Evolutionary conservation across 495 filamentous ascomycete genomes (phyloP), one percentile per base, ranked within the genome.

Genomic region (Lasiosphaeria hispida): DNA sequence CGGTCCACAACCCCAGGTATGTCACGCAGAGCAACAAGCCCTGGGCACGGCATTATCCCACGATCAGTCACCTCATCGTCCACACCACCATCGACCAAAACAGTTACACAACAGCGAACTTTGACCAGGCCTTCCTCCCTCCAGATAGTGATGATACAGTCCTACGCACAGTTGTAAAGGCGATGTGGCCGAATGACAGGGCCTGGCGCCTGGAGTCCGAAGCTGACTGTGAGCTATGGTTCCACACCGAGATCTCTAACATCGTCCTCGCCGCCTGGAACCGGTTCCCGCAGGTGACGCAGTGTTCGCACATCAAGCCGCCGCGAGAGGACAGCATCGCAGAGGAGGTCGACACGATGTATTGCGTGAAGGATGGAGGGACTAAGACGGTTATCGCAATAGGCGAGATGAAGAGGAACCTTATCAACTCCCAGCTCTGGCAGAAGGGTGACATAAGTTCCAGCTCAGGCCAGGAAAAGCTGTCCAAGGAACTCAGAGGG

Each of bases 161-260:
- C 7, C 48, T 58, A 10, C 57, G 58, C 40, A 9, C 33, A 15
- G 47, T 8, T 10, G 58, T 30, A 14, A 7, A 42, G 10, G 61
- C 57, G 11, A n/a, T 33, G 39, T 14, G 7, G 17, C 59, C 50
- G 10, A 65, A 64, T 45, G 4, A 37, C 13, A 36, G 64, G 45
- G 10, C 14, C 11, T 67, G 59, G 64, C 47, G 55, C 47, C 18
- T 62, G 0, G 53, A 60, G 39, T 55, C 17, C 34, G 57, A 63
- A 37, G 59, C 55, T 15, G 65, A 67, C 54, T 51, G 51, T 33
- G 55, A 62, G 36, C 37, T 52, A 15, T 65, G 56, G 59, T 65
- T 59, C 33, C 49, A 65, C 50, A 54, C 54, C 11, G 65, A 65
- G 34, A 52, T 68, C 14, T 61, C 63, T 37, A 63, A 64, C 47